Base-by-base conservation (phyloP, 2,329 filamentous ascomycete species). In the Pezicula rhizophila region DNA sequence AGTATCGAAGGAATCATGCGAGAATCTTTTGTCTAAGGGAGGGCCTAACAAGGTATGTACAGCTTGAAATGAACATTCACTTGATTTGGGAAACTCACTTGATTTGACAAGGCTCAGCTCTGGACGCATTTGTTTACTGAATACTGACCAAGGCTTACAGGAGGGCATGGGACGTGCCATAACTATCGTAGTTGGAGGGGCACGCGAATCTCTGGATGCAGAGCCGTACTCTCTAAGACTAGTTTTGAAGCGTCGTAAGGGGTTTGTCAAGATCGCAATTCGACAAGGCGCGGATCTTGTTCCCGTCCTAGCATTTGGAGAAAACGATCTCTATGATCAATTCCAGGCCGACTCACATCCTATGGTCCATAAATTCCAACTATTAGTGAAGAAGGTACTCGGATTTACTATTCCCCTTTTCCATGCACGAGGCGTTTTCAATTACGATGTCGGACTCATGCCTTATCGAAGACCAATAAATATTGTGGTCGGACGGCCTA, bases 361-460 rank as follows among this genome's bases (percentile, higher is more conserved):
- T 1, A 72, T 80, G 51, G 80, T 97, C 47, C 87, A 92, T 71
- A 83, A 81, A 62, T 69, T 87, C 34, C 93, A 99, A 69, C 82
- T 96, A 71, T 70, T 90, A 25, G 73, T 95, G 49, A 92, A 97
- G 69, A 87, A 85, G 58, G 73, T 86, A 5, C 82, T 95, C 74
- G 95, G 95, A 45, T 99, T 96, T 61, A 97, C 93, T 0, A 77
- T 97, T 10, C 91, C 93, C 1, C 78, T 95, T 25, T 86, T 96
- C 60, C 90, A 96, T 66, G 92, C 91, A 2, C 74, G 91, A 23
- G 92, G 92, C 11, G 84, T 97, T 37, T 96, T 97, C 71, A 99
- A 99, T 68, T 97, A 99, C 64, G 93, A 99, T 66, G 89, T 96
- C 12, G 93, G 93, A 4, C 72, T 97, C 60, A 90, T 97, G 88